Conservation (phyloP, 495 filamentous ascomycete genomes). For the Aspergillus homomorphus region DNA sequence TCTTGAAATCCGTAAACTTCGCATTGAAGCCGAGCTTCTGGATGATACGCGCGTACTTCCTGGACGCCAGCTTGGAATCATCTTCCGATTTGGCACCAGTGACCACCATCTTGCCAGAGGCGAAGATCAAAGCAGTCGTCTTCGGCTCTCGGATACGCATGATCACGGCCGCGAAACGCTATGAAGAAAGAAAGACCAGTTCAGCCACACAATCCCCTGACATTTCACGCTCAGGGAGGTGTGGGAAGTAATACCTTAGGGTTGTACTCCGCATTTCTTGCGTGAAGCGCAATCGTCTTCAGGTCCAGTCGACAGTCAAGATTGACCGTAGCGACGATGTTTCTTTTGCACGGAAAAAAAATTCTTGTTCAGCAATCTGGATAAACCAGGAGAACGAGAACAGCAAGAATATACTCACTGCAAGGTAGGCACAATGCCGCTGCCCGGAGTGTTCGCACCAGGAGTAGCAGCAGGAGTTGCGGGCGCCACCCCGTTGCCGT, state of each 20-base stretch:
- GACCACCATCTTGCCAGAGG: constrained; percentile 99
- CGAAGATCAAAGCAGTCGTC: constrained; percentile 97
- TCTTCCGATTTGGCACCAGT: constrained; percentile 98
- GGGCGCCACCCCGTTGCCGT: constrained; percentile 85
- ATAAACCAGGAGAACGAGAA: constrained; percentile 42
- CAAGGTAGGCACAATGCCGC: constrained; percentile 93
- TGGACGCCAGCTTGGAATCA: constrained; percentile 91
- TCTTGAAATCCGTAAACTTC: constrained; percentile 99
- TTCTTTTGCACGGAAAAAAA: constrained; percentile 66
- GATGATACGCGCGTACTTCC: constrained; percentile 99
- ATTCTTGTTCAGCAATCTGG: constrained; percentile 57
- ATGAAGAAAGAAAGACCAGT: constrained; percentile 42
- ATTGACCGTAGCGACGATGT: constrained; percentile 99
- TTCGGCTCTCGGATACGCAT: constrained; percentile 99
- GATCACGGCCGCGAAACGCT: constrained; percentile 99
- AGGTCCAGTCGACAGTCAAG: constrained; percentile 96
- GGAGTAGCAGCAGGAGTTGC: constrained; percentile 95
- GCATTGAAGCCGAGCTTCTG: constrained; percentile 99
- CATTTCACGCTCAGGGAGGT: constrained; percentile 39
- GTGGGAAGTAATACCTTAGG: constrained; percentile 70
- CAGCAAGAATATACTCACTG: constrained; percentile 80
- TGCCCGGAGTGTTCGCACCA: constrained; percentile 71
- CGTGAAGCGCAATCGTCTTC: constrained; percentile 98
- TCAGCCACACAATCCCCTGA: constrained; percentile 48
- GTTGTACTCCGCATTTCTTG: constrained; percentile 98